Evolutionary conservation across 257 asterid species (phyloP).

Genomic region (Gentiana macrophylla): DNA sequence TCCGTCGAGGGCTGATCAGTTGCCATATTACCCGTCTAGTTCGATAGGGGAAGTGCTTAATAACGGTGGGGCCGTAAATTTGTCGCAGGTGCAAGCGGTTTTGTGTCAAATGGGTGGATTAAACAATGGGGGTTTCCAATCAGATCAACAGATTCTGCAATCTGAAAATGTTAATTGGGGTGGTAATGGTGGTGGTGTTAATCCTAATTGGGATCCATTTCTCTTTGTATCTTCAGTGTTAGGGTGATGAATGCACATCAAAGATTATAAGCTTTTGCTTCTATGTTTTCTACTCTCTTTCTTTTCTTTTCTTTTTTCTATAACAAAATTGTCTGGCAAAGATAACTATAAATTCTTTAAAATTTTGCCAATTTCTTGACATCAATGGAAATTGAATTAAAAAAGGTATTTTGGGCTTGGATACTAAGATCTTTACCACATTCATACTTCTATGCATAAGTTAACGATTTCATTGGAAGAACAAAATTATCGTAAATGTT

Average conservation of each 20-base stretch:
- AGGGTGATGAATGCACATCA: slow-evolving; percentile 8
- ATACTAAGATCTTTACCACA: no score
- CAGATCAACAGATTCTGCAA: slow-evolving; percentile 35
- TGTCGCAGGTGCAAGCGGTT: slow-evolving; percentile 16
- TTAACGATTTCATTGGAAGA: no score
- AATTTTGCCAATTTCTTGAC: no score
- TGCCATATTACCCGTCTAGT: slow-evolving; percentile 20
- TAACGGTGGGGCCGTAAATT: slow-evolving; percentile 18
- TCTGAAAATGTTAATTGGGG: slow-evolving; percentile 34
- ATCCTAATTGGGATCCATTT: slow-evolving; percentile 50
- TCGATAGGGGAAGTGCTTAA: slow-evolving; percentile 32
- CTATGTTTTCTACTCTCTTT: neutral
- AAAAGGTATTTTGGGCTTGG: no score
- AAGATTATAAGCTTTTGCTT: neutral
- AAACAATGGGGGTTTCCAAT: slow-evolving; percentile 22
- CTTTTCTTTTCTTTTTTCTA: no score
- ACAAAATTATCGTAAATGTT: no score
- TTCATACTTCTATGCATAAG: no score
- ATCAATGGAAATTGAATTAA: no score
- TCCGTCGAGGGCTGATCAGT: slow-evolving; percentile 18
- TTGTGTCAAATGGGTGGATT: slow-evolving; percentile 14
- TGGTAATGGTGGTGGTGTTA: slow-evolving; percentile 19
- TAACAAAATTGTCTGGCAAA: no score
- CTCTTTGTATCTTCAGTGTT: slow-evolving; percentile 42
- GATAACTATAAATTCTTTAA: no score